phyloP scores from a whole-genome alignment of 164 flowering plant genomes.

The Dillenia suffruticosa region DNA sequence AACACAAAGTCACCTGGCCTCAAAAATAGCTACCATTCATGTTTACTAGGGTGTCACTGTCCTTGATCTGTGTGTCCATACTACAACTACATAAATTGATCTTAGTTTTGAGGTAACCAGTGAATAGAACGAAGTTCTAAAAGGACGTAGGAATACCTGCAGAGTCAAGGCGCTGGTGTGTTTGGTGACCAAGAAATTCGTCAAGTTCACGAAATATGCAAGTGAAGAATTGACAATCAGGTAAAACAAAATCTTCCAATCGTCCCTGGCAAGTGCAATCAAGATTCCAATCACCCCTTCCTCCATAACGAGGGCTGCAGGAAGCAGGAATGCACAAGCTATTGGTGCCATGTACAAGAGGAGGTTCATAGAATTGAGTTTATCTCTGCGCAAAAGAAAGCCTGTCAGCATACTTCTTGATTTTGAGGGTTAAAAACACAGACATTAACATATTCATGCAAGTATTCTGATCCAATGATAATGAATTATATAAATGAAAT shows the following conservation, averaged over 20 bases:
- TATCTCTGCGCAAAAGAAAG: slow-evolving; percentile 9
- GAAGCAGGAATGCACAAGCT: slow-evolving; percentile 16
- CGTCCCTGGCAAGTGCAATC: slow-evolving; percentile 16
- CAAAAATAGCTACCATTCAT: too few species aligned
- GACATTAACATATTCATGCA: neutral
- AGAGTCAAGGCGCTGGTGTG: slow-evolving; percentile 27
- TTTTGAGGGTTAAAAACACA: neutral
- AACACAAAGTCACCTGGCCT: too few species aligned
- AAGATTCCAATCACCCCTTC: slow-evolving; percentile 12
- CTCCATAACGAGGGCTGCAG: slow-evolving; percentile 17
- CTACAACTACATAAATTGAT: too few species aligned
- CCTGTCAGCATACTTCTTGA: neutral
- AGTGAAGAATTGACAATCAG: slow-evolving; percentile 15
- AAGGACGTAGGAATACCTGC: slow-evolving; percentile 9
- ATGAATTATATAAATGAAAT: neutral
- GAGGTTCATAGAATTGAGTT: slow-evolving; percentile 24
- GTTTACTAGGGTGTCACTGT: too few species aligned
- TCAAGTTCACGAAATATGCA: slow-evolving; percentile 20
- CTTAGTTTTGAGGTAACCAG: too few species aligned
- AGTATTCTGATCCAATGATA: neutral
- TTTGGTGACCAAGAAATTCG: slow-evolving; percentile 24
- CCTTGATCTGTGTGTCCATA: too few species aligned
- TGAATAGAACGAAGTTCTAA: neutral
- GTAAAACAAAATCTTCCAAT: slow-evolving; percentile 11
- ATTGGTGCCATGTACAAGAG: slow-evolving; percentile 25